Conservation (phyloP, 495 filamentous ascomycete genomes). For the Penicillium ochrochloron region DNA sequence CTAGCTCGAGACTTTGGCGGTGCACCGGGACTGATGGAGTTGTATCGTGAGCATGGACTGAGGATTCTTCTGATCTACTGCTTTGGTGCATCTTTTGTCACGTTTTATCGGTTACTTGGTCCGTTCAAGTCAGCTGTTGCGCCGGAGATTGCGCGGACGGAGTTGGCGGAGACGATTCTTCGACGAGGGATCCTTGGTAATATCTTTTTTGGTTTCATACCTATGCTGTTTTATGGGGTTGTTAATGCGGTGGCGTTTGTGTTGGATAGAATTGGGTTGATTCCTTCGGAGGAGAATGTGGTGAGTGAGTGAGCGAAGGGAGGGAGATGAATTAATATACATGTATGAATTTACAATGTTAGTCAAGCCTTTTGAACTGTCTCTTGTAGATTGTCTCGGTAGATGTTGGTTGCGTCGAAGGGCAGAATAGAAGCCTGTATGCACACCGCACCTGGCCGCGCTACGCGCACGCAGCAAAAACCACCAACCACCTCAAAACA, state of each 20-base stretch:
- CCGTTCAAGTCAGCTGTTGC: constrained; percentile 24
- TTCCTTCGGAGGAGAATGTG: constrained; percentile 2
- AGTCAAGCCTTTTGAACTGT: background rate
- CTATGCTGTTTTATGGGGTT: constrained; percentile 23
- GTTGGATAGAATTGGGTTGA: constrained; percentile 18
- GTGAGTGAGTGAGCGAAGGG: background rate
- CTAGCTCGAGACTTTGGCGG: constrained; percentile 22
- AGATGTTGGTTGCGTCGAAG: background rate
- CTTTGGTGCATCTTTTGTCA: constrained; percentile 25
- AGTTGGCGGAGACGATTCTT: constrained; percentile 21
- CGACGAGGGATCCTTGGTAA: constrained; percentile 20
- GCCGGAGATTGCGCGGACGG: constrained; percentile 20
- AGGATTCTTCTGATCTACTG: constrained; percentile 19
- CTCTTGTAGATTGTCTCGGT: background rate
- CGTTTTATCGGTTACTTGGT: constrained; percentile 21
- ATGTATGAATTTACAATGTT: background rate
- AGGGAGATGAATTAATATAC: background rate
- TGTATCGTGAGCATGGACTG: constrained; percentile 21
- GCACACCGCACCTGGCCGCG: background rate
- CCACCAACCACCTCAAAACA: background rate
- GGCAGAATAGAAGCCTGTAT: background rate
- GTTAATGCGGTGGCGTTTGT: constrained; percentile 19
- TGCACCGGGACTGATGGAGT: constrained; percentile 17
- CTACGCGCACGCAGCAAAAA: background rate
- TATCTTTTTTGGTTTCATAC: constrained; percentile 21